Evolutionary conservation across 805 yeast species (phyloP), one percentile per base, ranked within the genome.

Genomic region (Suhomyces sp.): DNA sequence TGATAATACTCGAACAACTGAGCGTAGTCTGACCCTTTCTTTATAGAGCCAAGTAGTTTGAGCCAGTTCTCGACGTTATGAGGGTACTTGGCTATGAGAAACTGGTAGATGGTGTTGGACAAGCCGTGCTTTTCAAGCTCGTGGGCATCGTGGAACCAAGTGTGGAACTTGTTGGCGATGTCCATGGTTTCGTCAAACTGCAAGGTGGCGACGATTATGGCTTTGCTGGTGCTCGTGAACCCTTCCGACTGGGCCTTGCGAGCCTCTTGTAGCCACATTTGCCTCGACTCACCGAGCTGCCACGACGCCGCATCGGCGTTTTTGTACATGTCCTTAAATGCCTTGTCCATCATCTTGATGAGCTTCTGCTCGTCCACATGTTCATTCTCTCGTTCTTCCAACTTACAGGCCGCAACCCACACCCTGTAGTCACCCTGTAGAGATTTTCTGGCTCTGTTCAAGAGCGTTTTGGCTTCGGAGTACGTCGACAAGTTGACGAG

Each of bases 321-420:
- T 23, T 23, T 31, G 9, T 41, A 35, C 47, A 62, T 55, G 46
- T 81, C 79, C 48, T 71, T 60, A 17, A 76, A 64, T 47, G 84
- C 85, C 62, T 81, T 79, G 29, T 67, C 67, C 52, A 86, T 61
- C 60, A 88, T 60, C 60, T 74, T 77, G 5, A 66, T 66, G 1
- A 85, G 66, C 54, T 82, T 80, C 0, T 71, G 65, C n/a, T 70
- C 75, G n/a, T 73, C 68, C 6, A 72, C 72, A 4, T 68, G 64
- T 1, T 68, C 63, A 52, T 76, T 71, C 60, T 85, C 93, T 24
- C 73, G 55, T 51, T 75, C 80, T 65, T 90, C 96, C 12, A 90
- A 62, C 57, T 84, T 80, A 1, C 84, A 78, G 1, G 90, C 90
- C 0, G 85, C 73, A 2, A 90, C 68, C 93, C 96, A 90, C 1